Evolutionary conservation across 78 protist species (phyloP).

Genomic region (Thecamonas trahens): DNA sequence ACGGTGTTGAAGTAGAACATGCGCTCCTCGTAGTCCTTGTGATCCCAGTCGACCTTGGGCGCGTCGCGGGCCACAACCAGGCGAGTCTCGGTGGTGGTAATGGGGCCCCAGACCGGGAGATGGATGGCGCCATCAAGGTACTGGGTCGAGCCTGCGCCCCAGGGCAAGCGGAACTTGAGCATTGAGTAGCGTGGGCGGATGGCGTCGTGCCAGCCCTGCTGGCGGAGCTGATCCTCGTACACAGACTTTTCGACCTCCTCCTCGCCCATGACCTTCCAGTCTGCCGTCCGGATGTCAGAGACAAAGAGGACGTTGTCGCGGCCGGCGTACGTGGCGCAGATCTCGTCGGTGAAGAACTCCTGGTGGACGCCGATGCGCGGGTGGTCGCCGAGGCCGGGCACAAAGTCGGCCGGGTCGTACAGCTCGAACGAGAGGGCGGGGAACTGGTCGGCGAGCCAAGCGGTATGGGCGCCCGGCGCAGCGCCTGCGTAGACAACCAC

Average conservation of each 20-base stretch:
- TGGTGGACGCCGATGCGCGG: conserved; percentile 6
- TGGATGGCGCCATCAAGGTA: conserved; percentile 42
- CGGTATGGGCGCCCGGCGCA: conserved; percentile 40
- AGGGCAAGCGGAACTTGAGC: conserved; percentile 60
- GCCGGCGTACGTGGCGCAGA: neutral
- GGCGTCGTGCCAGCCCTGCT: conserved; percentile 9
- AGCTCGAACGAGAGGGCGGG: conserved; percentile 21
- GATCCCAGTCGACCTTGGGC: conserved; percentile 10
- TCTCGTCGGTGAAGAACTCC: conserved; percentile 26
- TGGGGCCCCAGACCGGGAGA: conserved; percentile 49
- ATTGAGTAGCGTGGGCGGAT: conserved; percentile 7
- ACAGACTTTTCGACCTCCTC: neutral
- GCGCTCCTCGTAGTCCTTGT: conserved; percentile 35
- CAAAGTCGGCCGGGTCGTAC: conserved; percentile 32
- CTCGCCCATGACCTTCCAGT: neutral
- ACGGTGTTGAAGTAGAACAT: conserved; percentile 47
- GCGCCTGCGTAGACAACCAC: conserved; percentile 23
- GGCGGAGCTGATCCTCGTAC: conserved; percentile 1
- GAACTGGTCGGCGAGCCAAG: conserved; percentile 11
- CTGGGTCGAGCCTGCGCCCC: conserved; percentile 5
- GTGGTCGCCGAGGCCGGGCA: neutral
- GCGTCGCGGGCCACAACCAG: conserved; percentile 12
- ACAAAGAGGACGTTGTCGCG: conserved; percentile 1
- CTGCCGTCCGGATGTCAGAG: conserved; percentile 20
- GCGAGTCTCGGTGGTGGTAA: conserved; percentile 57